Evolutionary conservation across 2,329 filamentous ascomycete genomes (phyloP).

Genomic region (Colletotrichum costaricense): DNA sequence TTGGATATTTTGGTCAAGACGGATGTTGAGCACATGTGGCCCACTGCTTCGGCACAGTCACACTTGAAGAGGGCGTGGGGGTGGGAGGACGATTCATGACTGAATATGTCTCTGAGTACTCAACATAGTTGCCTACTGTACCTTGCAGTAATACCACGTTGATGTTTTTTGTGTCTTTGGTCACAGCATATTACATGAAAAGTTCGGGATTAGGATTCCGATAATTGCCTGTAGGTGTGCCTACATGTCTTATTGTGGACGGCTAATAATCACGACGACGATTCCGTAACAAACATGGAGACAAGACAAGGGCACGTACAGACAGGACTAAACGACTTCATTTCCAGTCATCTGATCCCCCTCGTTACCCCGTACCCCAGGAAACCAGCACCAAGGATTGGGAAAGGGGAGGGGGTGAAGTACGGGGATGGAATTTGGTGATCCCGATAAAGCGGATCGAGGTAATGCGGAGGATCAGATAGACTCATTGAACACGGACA

Average conservation of each 20-base stretch:
- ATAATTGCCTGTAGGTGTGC: no score
- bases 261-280: no score
- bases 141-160: no score
- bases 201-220: no score
- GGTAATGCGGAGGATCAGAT: conserved; percentile 1
- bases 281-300: neutral
- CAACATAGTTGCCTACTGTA: no score
- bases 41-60: conserved; percentile 58
- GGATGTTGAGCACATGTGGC: conserved; percentile 62
- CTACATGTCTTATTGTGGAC: no score
- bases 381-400: neutral
- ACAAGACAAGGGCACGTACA: no score
- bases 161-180: no score
- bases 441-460: conserved; percentile 3
- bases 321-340: neutral
- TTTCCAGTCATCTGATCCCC: neutral
- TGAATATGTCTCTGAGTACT: no score
- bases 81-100: conserved; percentile 44
- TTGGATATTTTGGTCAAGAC: conserved; percentile 58
- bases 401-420: neutral
- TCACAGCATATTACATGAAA: no score
- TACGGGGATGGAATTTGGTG: no score
- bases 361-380: conserved; percentile 3
- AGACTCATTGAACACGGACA: neutral
- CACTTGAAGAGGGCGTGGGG: conserved; percentile 62